phyloP scores from a whole-genome alignment of 805 yeast genomes.

The Candida tibetensis region DNA sequence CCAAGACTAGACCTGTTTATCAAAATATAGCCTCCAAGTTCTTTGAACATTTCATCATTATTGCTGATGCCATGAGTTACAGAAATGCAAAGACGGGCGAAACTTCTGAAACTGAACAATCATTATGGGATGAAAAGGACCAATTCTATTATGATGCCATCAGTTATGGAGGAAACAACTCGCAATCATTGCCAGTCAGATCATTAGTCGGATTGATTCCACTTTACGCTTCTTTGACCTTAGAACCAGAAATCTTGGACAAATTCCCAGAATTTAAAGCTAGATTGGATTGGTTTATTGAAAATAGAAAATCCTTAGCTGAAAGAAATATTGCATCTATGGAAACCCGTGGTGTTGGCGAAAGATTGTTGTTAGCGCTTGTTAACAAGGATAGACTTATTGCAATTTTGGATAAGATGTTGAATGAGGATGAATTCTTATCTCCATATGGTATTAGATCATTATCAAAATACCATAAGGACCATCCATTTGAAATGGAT shows the following conservation, averaged over 20 bases:
- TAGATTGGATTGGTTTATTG: slow-evolving; percentile 79
- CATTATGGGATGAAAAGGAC: slow-evolving; percentile 88
- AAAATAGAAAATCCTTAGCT: slow-evolving; percentile 65
- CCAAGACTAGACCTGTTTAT: slow-evolving; percentile 79
- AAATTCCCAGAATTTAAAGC: slow-evolving; percentile 79
- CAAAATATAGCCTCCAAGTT: slow-evolving; percentile 93
- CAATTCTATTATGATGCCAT: slow-evolving; percentile 90
- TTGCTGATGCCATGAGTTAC: slow-evolving; percentile 91
- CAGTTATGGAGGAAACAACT: slow-evolving; percentile 66
- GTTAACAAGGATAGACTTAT: slow-evolving; percentile 77
- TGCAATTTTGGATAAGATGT: slow-evolving; percentile 73
- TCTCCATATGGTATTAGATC: slow-evolving; percentile 87
- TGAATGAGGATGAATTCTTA: slow-evolving; percentile 83
- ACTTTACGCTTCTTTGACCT: slow-evolving; percentile 79
- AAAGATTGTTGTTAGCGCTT: slow-evolving; percentile 72
- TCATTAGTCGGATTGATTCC: slow-evolving; percentile 92
- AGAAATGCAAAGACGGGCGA: slow-evolving; percentile 41
- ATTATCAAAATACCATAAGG: slow-evolving; percentile 78
- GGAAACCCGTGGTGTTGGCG: slow-evolving; percentile 77
- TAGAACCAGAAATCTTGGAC: slow-evolving; percentile 78
- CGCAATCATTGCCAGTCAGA: slow-evolving; percentile 75
- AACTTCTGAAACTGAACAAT: slow-evolving; percentile 34
- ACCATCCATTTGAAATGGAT: slow-evolving; percentile 79
- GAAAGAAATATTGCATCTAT: slow-evolving; percentile 84
- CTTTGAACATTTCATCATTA: slow-evolving; percentile 86